Evolutionary conservation across 352 stramenopile species (phyloP).

Genomic region (Pythium aphanidermatum): DNA sequence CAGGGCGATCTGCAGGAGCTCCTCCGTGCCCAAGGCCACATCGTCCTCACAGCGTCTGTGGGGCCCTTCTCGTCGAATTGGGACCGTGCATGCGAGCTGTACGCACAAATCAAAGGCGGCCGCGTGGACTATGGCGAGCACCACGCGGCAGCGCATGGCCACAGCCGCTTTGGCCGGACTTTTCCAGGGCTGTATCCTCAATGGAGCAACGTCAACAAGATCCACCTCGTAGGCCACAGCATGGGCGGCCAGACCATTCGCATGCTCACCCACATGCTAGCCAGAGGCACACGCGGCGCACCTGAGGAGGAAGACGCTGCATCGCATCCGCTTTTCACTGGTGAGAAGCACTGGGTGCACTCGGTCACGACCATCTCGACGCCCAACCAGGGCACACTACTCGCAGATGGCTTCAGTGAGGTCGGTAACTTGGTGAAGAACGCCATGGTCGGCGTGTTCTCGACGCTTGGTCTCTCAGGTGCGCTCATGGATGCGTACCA

Average conservation of each 20-base stretch:
- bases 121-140: slow-evolving; percentile 25
- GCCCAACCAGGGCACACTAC: slow-evolving; percentile 51
- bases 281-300: slow-evolving; percentile 35
- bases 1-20: slow-evolving; percentile 20
- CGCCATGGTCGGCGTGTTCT: slow-evolving; percentile 29
- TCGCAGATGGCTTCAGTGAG: slow-evolving; percentile 36
- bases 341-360: slow-evolving; percentile 55
- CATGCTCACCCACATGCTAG: slow-evolving; percentile 61
- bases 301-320: slow-evolving; percentile 23
- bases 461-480: slow-evolving; percentile 22
- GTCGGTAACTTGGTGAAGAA: slow-evolving; percentile 36
- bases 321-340: slow-evolving; percentile 39
- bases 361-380: slow-evolving; percentile 61
- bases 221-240: slow-evolving; percentile 71
- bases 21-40: slow-evolving; percentile 28
- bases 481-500: slow-evolving; percentile 27
- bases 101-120: slow-evolving; percentile 31
- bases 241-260: slow-evolving; percentile 76
- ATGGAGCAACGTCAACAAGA: slow-evolving; percentile 58
- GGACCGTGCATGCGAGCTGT: slow-evolving; percentile 37
- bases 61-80: slow-evolving; percentile 29
- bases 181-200: slow-evolving; percentile 49
- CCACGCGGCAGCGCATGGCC: slow-evolving; percentile 16
- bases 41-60: slow-evolving; percentile 19
- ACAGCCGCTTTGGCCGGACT: slow-evolving; percentile 31